Conservation (phyloP, 306 rosid genomes). For the Citrullus colocynthis region DNA sequence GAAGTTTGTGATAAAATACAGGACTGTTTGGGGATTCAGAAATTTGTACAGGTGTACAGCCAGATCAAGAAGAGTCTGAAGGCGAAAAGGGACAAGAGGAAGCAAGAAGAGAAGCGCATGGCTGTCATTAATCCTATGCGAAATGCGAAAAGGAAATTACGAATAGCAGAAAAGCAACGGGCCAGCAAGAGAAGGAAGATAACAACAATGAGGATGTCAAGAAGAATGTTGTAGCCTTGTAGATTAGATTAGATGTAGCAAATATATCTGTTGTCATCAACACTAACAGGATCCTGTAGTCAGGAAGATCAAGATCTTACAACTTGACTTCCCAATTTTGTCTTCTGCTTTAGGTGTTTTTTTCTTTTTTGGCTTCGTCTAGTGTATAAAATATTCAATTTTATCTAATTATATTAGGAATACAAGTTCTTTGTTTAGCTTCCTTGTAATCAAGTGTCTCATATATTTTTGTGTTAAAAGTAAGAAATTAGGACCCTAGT, state of each 20-base stretch:
- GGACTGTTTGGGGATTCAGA: slow-evolving; percentile 41
- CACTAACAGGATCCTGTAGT: background rate
- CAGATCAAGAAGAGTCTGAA: slow-evolving; percentile 49
- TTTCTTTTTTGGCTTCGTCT: too few relatives aligned
- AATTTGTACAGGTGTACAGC: slow-evolving; percentile 35
- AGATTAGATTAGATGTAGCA: slow-evolving; percentile 7
- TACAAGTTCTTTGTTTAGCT: too few relatives aligned
- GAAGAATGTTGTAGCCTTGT: slow-evolving; percentile 23
- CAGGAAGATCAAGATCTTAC: too few relatives aligned
- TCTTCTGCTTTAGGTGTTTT: too few relatives aligned
- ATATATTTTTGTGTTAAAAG: too few relatives aligned
- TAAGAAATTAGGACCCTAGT: too few relatives aligned
- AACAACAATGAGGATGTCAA: slow-evolving; percentile 39
- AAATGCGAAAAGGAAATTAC: slow-evolving; percentile 65
- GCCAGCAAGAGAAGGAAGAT: slow-evolving; percentile 74
- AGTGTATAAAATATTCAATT: too few relatives aligned
- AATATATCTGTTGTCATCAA: background rate
- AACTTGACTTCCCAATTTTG: too few relatives aligned
- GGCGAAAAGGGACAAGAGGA: slow-evolving; percentile 67
- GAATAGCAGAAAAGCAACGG: slow-evolving; percentile 55
- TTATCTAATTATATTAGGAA: too few relatives aligned
- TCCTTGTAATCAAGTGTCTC: too few relatives aligned
- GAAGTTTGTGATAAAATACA: slow-evolving; percentile 32
- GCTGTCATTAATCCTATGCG: slow-evolving; percentile 73
- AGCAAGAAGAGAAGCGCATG: slow-evolving; percentile 64